Conservation (phyloP, 2,329 filamentous ascomycete genomes). For the Daldinia sp. region DNA sequence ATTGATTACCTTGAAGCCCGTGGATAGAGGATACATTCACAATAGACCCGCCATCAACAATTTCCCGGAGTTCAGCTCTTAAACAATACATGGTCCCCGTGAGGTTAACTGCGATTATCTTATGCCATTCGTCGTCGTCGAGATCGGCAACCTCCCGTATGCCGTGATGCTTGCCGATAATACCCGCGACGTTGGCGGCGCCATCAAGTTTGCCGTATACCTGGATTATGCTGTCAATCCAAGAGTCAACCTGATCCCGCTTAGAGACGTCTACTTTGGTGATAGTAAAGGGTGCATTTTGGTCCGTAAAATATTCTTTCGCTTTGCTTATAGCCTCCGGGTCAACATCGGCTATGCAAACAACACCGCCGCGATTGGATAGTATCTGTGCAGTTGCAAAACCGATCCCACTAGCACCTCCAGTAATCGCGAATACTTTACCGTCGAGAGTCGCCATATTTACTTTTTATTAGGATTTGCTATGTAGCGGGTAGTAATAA, state of each 20-base stretch:
- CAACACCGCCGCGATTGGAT: slow-evolving; percentile 43
- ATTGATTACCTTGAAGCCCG: slow-evolving; percentile 53
- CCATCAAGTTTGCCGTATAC: slow-evolving; percentile 62
- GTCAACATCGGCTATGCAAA: slow-evolving; percentile 46
- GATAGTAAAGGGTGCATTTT: slow-evolving; percentile 43
- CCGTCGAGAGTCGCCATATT: slow-evolving; percentile 42
- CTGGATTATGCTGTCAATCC: slow-evolving; percentile 57
- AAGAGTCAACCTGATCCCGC: slow-evolving; percentile 57
- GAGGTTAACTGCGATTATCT: slow-evolving; percentile 58
- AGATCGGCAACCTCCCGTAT: slow-evolving; percentile 52
- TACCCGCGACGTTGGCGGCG: slow-evolving; percentile 63
- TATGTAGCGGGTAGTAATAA: neutral
- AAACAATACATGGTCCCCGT: slow-evolving; percentile 62
- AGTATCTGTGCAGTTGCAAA: slow-evolving; percentile 46
- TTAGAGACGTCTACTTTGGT: slow-evolving; percentile 59
- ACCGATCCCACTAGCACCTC: slow-evolving; percentile 52
- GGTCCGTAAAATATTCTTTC: slow-evolving; percentile 42
- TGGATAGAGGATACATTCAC: slow-evolving; percentile 65
- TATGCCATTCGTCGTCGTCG: slow-evolving; percentile 59
- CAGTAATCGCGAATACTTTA: slow-evolving; percentile 52
- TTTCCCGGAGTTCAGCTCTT: slow-evolving; percentile 54
- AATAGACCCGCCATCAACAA: slow-evolving; percentile 62
- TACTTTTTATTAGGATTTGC: neutral
- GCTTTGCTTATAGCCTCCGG: slow-evolving; percentile 40
- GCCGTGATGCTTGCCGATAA: slow-evolving; percentile 56